Evolutionary conservation across 2,329 filamentous ascomycete species (phyloP), one percentile per base, ranked within the genome.

Genomic region (Pseudophaeomoniella oleicola): DNA sequence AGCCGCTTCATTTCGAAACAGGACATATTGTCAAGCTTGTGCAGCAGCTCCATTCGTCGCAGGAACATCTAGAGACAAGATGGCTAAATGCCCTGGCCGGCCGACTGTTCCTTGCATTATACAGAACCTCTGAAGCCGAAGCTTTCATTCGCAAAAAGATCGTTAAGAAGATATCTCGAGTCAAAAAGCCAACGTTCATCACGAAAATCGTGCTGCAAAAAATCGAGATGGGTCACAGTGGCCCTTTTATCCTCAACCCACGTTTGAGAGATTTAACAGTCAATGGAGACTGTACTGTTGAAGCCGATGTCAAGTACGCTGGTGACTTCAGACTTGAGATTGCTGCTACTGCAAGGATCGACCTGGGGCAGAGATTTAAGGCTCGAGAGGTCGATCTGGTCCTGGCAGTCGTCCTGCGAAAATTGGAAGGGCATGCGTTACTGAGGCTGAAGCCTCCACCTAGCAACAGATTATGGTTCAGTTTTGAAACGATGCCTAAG

Each of bases 81-180:
- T 96, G 90, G 83, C 69, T 98, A 45, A 96, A 98, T 60, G 90
- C 86, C 2, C 62, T 98, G 36, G 66, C 96, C 16, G 88, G 90
- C 12, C 74, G 90, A 37, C 57, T 96, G 16, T 98, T 98, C 49
- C 67, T 98, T 10, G 83, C 80, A 11, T 52, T 96, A 16, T 88
- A 96, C 60, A 82, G 81, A 51, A 96, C 88, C 0, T 67, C 75
- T 5, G 78, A 92, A 41, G 60, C 94, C 12, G 82, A 93, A 52
- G 71, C 78, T 32, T 74, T 83, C 39, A 75, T 98, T 36, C 72
- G 79, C 41, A 74, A 75, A 40, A 94, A 94, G 59, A 81, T 98
- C 43, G 86, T 83, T 15, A 94, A 94, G 61, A 98, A 98, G 64
- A 94, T 98, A 38, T 78, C 87, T 1, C 75, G 90, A 19, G 88